Conservation (phyloP, 257 asterid genomes). For the Solanum arcanum region DNA sequence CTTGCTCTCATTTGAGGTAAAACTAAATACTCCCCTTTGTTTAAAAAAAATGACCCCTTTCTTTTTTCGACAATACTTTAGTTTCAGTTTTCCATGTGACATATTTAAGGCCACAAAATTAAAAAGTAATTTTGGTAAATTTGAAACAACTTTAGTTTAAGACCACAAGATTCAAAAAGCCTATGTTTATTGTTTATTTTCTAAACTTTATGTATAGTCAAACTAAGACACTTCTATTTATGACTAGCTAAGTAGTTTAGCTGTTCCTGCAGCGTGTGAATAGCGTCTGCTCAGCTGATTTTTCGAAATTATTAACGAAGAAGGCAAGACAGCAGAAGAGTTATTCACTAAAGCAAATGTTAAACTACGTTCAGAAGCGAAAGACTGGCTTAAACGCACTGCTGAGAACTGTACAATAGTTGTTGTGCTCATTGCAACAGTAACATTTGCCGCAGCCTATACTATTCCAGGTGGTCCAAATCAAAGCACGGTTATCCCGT, state of each 20-base stretch:
- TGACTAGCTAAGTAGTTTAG: not conserved
- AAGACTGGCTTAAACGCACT: constrained; percentile 4
- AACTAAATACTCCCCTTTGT: not conserved
- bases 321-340: not conserved
- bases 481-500: constrained; percentile 4
- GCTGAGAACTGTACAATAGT: constrained; percentile 7
- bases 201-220: not conserved
- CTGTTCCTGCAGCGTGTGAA: not conserved
- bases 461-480: constrained; percentile 7
- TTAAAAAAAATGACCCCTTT: not conserved
- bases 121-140: too few species aligned
- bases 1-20: constrained; percentile 4
- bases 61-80: not conserved
- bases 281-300: not conserved
- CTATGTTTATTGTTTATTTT: not conserved
- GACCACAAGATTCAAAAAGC: not conserved
- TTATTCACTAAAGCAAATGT: not conserved
- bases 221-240: not conserved
- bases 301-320: not conserved
- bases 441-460: constrained; percentile 16
- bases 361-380: not conserved
- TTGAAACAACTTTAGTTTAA: too few species aligned
- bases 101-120: not conserved
- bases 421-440: constrained; percentile 9
- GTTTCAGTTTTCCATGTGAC: not conserved